A percentile compares a stretch with the other conserved stretches of the same genome.
These are phyloP conservation scores for Viola odorata DNA, from an alignment of 345 rosid genomes.

Conservation along the genomic window DNA sequence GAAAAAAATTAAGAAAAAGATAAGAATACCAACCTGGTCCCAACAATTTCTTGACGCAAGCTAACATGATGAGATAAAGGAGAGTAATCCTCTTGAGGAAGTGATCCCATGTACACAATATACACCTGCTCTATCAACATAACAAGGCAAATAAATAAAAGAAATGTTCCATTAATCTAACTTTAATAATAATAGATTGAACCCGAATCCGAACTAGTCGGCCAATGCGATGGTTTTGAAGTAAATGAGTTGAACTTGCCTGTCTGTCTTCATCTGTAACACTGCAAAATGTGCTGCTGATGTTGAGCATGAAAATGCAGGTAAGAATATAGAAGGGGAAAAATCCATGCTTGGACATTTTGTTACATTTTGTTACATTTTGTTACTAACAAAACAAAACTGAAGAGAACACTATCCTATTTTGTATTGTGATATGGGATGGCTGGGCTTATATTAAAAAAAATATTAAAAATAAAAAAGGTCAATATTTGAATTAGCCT, in stretches of 20 bases:
- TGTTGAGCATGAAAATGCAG: neutral
- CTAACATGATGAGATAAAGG: conserved; percentile 3
- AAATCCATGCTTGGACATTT: neutral
- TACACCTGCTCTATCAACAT: neutral
- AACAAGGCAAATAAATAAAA: neutral
- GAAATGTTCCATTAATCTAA: neutral
- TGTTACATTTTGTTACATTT: neutral
- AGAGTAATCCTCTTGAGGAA: neutral
- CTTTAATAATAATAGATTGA: too few species aligned
- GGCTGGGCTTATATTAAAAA: neutral
- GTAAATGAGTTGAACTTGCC: neutral
- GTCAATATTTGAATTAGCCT: neutral
- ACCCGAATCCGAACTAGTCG: neutral
- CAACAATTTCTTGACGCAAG: neutral
- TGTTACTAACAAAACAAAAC: too few species aligned
- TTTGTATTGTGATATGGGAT: neutral
- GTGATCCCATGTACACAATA: conserved; percentile 7
- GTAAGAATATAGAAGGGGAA: neutral
- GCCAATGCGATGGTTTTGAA: neutral
- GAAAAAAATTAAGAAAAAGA: neutral
- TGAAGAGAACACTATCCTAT: neutral
- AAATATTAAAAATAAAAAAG: too few species aligned
- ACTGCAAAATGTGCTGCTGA: neutral
- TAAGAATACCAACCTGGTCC: neutral
- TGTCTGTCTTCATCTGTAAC: conserved; percentile 1